Evolutionary conservation across 73 alveolate species (phyloP), one percentile per base, ranked within the genome.

Genomic region (Tetrahymena thermophila): DNA sequence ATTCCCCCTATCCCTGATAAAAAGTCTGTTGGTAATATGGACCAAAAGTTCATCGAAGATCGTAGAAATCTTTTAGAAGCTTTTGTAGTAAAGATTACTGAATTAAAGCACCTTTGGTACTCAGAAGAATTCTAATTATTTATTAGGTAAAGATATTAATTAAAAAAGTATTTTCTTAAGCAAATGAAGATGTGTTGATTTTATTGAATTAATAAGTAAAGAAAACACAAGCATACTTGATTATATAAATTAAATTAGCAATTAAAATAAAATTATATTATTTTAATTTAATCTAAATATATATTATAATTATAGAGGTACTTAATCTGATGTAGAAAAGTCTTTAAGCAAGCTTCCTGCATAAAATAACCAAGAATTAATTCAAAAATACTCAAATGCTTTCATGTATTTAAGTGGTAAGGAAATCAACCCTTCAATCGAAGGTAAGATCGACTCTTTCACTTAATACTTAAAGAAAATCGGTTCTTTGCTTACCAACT

Each of bases 21-120:
- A 43, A 95, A 95, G 35, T 83, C 97, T 50, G 95, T 95, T 34
- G 97, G 97, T 35, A 95, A 95, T 95, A 95, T 95, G 97, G 97
- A 95, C 84, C 35, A 95, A 56, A 95, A 95, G 94, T 95, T 95
- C 56, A 95, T 95, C 17, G 97, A 95, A 85, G 97, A 95, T 34
- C 71, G 97, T 50, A 95, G 56, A 93, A 93, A 42, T 93, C 94
- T 85, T 35, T 93, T 95, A 19, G 94, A 95, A 56, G 85, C 40
- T 23, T 95, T 95, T 43, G 94, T 95, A 28, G 42, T 15, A 6
- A 95, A 95, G 58, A 25, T 95, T 35, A 89, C 95, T 35, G 40
- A 85, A 15, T 71, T 89, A 40, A 23, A 95, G 43, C 97, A 95
- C 94, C 94, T 95, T 37, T 95, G 97, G 97, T 95, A 95, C 71